Evolutionary conservation across 2,329 filamentous ascomycete species (phyloP).

Genomic region (Aspergillus nomiae): DNA sequence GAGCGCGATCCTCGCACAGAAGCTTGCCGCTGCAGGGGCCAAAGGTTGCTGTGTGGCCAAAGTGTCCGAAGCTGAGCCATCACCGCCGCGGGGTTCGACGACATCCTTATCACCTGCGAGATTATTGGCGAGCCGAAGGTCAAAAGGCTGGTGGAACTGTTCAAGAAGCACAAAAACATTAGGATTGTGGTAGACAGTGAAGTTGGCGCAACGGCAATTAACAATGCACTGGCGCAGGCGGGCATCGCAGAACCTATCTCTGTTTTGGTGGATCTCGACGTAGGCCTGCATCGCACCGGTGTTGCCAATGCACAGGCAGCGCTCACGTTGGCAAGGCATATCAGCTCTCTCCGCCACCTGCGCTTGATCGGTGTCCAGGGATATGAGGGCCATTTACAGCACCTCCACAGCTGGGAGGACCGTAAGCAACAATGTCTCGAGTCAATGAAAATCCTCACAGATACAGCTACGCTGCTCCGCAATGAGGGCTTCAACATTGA

Average conservation of each 20-base stretch:
- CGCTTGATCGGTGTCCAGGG: slow-evolving; percentile 54
- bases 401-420: slow-evolving; percentile 49
- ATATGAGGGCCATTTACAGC: slow-evolving; percentile 58
- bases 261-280: slow-evolving; percentile 53
- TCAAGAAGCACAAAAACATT: slow-evolving; percentile 39
- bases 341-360: slow-evolving; percentile 42
- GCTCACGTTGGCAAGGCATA: slow-evolving; percentile 41
- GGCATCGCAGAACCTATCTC: slow-evolving; percentile 42
- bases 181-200: slow-evolving; percentile 54
- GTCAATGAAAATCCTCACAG: slow-evolving; percentile 49
- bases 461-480: slow-evolving; percentile 47
- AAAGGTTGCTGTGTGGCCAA: slow-evolving; percentile 57
- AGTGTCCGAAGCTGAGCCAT: slow-evolving; percentile 51
- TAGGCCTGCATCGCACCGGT: slow-evolving; percentile 54
- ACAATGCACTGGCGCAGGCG: slow-evolving; percentile 42
- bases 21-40: slow-evolving; percentile 49
- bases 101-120: slow-evolving; percentile 56
- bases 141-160: slow-evolving; percentile 48
- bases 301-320: slow-evolving; percentile 47
- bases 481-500: slow-evolving; percentile 47
- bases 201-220: slow-evolving; percentile 48
- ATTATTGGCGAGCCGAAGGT: slow-evolving; percentile 53
- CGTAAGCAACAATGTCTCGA: slow-evolving; percentile 47
- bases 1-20: slow-evolving; percentile 48
- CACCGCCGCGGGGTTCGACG: slow-evolving; percentile 48